Evolutionary conservation across 768 basidiomycete species (phyloP), one percentile per base, ranked within the genome.

Genomic region (Russula sp.): DNA sequence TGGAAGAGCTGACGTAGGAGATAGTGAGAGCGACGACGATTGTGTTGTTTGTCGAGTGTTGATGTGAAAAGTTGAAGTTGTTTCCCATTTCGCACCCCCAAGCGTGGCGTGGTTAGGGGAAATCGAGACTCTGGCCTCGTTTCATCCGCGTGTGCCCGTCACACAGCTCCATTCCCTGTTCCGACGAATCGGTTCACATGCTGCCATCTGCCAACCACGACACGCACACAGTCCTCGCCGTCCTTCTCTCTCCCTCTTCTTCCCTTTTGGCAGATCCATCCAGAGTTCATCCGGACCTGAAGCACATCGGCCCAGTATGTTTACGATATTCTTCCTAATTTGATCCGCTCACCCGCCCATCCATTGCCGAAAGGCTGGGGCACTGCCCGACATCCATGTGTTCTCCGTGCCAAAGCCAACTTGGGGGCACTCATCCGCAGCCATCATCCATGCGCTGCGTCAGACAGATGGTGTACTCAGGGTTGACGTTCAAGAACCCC

Each of bases 401-500:
- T 61, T 65, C 46, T 58, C 56, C 5, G 45, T 67, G 6, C 60
- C 66, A 29, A 61, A 59, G 45, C 11, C 16, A 20, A 54, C 48
- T 13, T 67, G 66, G 66, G 57, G 42, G 5, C 32, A 41, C 13
- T 61, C 60, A 10, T 47, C 53, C 18, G 39, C 42, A 13, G 20
- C 38, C 35, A 67, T 67, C 52, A 39, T 51, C 25, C 32, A 25
- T 18, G 60, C 60, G 22, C 36, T 67, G 7, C 63, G 20, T 50
- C 55, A 49, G 43, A 46, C 16, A 41, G 64, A 67, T 20, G 66
- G 66, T 29, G 58, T 67, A 36, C 53, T 67, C 29, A 57, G 54
- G 35, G 56, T 67, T 29, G 66, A 67, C 4, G 53, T 65, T 13
- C 66, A 67, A 58, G 64, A 59, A 51, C 66, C 64, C 9, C 52